These are phyloP conservation scores for Sporisorium exsertum DNA, from an alignment of 1,284 basidiomycete species.

Conservation along the genomic window DNA sequence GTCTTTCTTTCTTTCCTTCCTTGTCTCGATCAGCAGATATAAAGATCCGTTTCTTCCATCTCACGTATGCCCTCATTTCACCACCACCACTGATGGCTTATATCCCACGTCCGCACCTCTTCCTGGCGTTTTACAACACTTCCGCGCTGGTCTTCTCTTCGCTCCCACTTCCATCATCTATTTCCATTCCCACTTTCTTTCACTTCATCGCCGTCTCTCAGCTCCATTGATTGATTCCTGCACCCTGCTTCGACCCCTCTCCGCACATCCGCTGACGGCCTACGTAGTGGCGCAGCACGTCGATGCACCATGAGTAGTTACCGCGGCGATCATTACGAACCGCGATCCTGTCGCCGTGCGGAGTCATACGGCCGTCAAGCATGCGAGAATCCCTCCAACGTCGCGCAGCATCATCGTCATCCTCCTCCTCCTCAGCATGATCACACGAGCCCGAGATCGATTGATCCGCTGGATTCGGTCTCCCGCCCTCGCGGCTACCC, in stretches of 20 bases:
- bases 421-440: background rate
- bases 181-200: background rate
- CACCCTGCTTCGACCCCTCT: background rate
- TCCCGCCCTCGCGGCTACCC: conserved; percentile 5
- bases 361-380: background rate
- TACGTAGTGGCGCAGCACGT: background rate
- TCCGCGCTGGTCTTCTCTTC: background rate
- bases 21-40: background rate
- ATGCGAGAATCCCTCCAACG: background rate
- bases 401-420: background rate
- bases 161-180: background rate
- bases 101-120: background rate
- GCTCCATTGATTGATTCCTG: background rate
- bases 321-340: background rate
- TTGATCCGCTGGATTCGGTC: conserved; percentile 4
- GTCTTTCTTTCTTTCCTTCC: background rate
- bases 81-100: background rate
- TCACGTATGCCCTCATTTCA: background rate
- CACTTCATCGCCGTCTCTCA: background rate
- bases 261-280: background rate
- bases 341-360: background rate
- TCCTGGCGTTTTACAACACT: background rate
- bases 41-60: too few relatives aligned
- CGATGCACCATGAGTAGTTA: background rate
- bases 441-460: background rate